These are phyloP conservation scores for Sicyos baderoa DNA, from an alignment of 306 rosid genomes.

Conservation along the genomic window DNA sequence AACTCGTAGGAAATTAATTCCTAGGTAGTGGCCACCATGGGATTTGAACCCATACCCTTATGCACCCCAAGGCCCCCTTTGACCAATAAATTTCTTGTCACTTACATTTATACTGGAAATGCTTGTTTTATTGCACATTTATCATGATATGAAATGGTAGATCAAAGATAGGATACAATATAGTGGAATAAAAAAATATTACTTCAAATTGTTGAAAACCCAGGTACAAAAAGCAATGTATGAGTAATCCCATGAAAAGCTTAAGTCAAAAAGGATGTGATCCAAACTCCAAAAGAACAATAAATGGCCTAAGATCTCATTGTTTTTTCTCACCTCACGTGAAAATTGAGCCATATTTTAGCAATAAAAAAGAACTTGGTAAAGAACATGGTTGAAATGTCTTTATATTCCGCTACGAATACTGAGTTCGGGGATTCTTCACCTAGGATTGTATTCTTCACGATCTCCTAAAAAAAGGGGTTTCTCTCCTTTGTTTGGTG, in stretches of 20 bases:
- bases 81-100: no score
- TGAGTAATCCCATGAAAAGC: no score
- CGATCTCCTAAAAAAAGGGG: no score
- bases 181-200: neutral
- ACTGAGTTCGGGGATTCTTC: no score
- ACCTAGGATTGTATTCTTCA: no score
- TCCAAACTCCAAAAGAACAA: neutral
- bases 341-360: constrained; percentile 2
- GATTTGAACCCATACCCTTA: no score
- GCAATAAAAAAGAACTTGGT: neutral
- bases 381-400: no score
- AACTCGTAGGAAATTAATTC: no score
- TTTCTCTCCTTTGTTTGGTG: no score
- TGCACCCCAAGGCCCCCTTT: no score
- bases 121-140: constrained; percentile 5
- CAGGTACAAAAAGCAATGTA: constrained; percentile 7
- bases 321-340: constrained; percentile 2
- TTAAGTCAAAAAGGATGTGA: constrained; percentile 16
- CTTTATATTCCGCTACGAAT: no score
- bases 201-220: constrained; percentile 7
- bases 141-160: neutral
- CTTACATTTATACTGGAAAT: neutral
- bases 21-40: no score
- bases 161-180: neutral
- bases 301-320: neutral